Percentiles rank a stretch among this genome's conserved stretches.
Conservation (phyloP, 2,329 filamentous ascomycete species). For the Ceratocystiopsis sp. region DNA sequence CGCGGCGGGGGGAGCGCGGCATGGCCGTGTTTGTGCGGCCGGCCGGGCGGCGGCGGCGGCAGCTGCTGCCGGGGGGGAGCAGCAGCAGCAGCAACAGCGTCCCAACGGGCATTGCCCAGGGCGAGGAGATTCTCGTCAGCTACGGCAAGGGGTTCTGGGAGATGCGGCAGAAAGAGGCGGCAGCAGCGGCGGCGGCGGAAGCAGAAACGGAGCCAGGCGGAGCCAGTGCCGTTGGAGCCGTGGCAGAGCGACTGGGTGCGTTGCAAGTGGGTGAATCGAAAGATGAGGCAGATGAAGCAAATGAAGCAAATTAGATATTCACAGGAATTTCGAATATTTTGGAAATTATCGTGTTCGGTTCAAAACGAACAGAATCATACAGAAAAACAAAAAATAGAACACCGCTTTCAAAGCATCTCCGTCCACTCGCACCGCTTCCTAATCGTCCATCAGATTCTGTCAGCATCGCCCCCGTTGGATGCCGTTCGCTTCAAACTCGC, state of each 20-base stretch:
- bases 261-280: background rate
- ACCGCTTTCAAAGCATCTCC: too few species aligned
- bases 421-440: too few species aligned
- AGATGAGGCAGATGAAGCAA: background rate
- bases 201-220: too few species aligned
- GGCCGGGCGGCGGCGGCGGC: constrained; percentile 24
- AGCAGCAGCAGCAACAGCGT: background rate
- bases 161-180: constrained; percentile 23
- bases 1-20: constrained; percentile 29
- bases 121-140: constrained; percentile 47
- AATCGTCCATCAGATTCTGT: too few species aligned
- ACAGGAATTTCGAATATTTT: too few species aligned
- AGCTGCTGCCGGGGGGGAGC: constrained; percentile 5
- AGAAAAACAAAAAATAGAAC: too few species aligned
- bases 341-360: too few species aligned
- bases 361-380: too few species aligned
- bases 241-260: too few species aligned
- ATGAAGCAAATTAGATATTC: background rate
- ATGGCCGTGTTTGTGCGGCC: constrained; percentile 42
- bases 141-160: constrained; percentile 54
- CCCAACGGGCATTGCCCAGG: constrained; percentile 28
- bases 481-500: too few species aligned
- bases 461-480: too few species aligned
- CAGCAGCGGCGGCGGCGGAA: background rate
- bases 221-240: too few species aligned